Evolutionary conservation across 139 green algal genomes (phyloP).

Genomic region (Axilococcus clingmanii): DNA sequence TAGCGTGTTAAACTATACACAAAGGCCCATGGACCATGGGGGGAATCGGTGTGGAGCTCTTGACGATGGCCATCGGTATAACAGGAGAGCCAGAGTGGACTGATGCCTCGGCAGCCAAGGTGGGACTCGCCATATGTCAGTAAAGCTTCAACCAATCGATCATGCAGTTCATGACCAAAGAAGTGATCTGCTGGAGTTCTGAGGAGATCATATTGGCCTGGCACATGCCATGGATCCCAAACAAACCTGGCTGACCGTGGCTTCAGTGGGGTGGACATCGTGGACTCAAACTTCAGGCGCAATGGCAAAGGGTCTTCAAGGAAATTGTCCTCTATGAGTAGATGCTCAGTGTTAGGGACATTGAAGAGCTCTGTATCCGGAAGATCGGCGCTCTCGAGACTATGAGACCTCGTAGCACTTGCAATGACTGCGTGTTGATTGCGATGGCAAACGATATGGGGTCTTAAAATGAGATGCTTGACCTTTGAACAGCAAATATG

Average conservation of each 20-base stretch:
- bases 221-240: slow-evolving; percentile 63
- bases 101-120: slow-evolving; percentile 67
- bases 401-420: no score
- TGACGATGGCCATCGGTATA: slow-evolving; percentile 58
- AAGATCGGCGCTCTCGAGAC: no score
- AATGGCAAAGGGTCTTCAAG: slow-evolving; percentile 14
- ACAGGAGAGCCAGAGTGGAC: slow-evolving; percentile 72
- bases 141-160: slow-evolving; percentile 51
- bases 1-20: slow-evolving; percentile 68
- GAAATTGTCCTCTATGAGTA: no score
- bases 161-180: slow-evolving; percentile 39
- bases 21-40: slow-evolving; percentile 73
- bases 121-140: slow-evolving; percentile 47
- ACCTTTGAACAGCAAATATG: no score
- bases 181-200: slow-evolving; percentile 53
- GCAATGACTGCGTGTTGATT: no score
- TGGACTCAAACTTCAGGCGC: slow-evolving; percentile 31
- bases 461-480: no score
- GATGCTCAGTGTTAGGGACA: no score
- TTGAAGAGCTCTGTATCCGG: no score
- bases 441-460: no score
- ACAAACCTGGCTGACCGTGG: slow-evolving; percentile 47
- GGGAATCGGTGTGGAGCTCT: slow-evolving; percentile 65
- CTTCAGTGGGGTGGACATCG: slow-evolving; percentile 36
- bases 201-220: slow-evolving; percentile 64